phyloP scores from a whole-genome alignment of 2,329 filamentous ascomycete species.

The Periconia macrospinosa region DNA sequence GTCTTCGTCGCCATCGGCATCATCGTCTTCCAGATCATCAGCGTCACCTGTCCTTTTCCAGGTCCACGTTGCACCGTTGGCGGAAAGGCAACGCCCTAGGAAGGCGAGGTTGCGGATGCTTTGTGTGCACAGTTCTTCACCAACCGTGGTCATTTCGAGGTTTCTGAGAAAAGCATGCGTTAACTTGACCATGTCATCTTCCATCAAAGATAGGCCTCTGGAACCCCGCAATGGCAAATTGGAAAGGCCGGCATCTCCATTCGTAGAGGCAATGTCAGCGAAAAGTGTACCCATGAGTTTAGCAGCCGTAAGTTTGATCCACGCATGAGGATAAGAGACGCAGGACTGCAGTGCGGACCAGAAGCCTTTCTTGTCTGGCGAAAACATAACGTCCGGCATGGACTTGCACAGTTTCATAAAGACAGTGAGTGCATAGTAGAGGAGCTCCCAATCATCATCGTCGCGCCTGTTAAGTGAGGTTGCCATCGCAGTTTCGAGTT shows the following conservation, averaged over 20 bases:
- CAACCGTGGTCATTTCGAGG: slow-evolving; percentile 65
- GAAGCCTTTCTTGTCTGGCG: slow-evolving; percentile 61
- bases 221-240: slow-evolving; percentile 68
- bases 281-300: slow-evolving; percentile 77
- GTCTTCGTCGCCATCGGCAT: slow-evolving; percentile 45
- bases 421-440: slow-evolving; percentile 73
- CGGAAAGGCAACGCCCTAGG: slow-evolving; percentile 67
- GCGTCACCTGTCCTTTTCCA: slow-evolving; percentile 49
- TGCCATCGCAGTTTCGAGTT: slow-evolving; percentile 55
- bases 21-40: slow-evolving; percentile 44
- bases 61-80: slow-evolving; percentile 57
- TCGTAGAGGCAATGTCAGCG: slow-evolving; percentile 72
- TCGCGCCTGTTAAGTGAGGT: slow-evolving; percentile 55
- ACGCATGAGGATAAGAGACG: slow-evolving; percentile 70
- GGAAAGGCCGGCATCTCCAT: slow-evolving; percentile 55
- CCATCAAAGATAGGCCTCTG: slow-evolving; percentile 68
- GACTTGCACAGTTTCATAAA: slow-evolving; percentile 68
- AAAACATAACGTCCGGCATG: slow-evolving; percentile 66
- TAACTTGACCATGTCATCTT: slow-evolving; percentile 64
- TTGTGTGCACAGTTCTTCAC: slow-evolving; percentile 76
- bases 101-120: slow-evolving; percentile 81
- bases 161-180: slow-evolving; percentile 60
- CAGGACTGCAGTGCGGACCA: slow-evolving; percentile 72
- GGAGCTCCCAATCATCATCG: slow-evolving; percentile 68
- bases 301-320: slow-evolving; percentile 76